phyloP scores from a whole-genome alignment of 2,329 filamentous ascomycete species.

The Aureobasidium namibiae region DNA sequence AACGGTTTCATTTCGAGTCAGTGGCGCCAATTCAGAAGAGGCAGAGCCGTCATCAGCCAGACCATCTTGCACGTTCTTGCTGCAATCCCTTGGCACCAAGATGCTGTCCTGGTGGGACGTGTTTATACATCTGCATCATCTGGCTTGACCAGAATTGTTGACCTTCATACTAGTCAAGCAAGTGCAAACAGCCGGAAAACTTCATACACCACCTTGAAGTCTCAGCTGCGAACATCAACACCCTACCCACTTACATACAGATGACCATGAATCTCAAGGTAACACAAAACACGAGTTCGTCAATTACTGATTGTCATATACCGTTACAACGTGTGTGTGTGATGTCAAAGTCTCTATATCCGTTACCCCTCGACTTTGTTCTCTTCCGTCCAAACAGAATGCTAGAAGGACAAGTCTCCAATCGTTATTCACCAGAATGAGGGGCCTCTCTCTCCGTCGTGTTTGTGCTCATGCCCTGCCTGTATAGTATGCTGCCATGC shows the following conservation, averaged over 20 bases:
- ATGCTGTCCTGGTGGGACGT: neutral
- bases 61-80: neutral
- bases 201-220: neutral
- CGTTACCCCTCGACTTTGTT: neutral
- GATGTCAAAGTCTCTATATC: conserved; percentile 2
- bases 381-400: neutral
- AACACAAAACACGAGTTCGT: neutral
- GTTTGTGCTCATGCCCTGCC: neutral
- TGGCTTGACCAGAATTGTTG: neutral
- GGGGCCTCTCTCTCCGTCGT: neutral
- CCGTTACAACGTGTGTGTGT: conserved; percentile 7
- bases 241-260: neutral
- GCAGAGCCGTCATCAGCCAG: neutral
- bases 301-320: neutral
- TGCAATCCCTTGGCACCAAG: neutral
- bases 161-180: no score
- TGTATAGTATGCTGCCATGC: neutral
- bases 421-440: neutral
- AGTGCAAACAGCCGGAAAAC: neutral
- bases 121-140: no score
- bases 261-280: neutral
- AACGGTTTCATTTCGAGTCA: conserved; percentile 10
- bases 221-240: neutral
- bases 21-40: neutral
- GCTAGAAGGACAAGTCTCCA: neutral